Evolutionary conservation across 2,329 filamentous ascomycete genomes (phyloP).

Genomic region (Coniochaeta ligniaria): DNA sequence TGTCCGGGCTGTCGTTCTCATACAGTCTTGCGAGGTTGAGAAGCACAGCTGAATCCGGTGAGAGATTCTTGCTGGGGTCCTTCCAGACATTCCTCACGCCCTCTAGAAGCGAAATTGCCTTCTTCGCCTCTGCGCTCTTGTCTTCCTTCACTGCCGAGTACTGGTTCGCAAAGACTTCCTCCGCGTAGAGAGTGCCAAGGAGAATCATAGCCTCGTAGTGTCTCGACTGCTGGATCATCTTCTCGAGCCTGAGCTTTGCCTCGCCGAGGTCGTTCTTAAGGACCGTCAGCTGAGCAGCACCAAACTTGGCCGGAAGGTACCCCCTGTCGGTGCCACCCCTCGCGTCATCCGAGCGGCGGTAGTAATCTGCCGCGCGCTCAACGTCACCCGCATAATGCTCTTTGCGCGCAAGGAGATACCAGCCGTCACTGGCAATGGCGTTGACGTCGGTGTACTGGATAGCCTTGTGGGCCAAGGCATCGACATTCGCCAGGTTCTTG

Average conservation of each 20-base stretch:
- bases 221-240: constrained; percentile 82
- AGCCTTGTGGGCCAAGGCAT: constrained; percentile 81
- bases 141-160: constrained; percentile 71
- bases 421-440: constrained; percentile 92
- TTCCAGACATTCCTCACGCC: constrained; percentile 84
- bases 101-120: constrained; percentile 80
- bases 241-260: constrained; percentile 88
- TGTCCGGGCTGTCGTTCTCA: constrained; percentile 77
- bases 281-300: constrained; percentile 82
- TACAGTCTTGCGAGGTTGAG: constrained; percentile 90
- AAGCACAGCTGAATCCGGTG: constrained; percentile 78
- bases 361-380: constrained; percentile 74
- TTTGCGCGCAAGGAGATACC: constrained; percentile 89
- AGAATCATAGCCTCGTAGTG: constrained; percentile 85
- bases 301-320: constrained; percentile 91
- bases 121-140: constrained; percentile 76
- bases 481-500: constrained; percentile 73
- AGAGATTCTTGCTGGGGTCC: constrained; percentile 77
- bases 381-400: constrained; percentile 77
- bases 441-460: constrained; percentile 96
- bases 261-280: constrained; percentile 79
- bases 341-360: constrained; percentile 83
- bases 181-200: constrained; percentile 84
- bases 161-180: constrained; percentile 83
- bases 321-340: constrained; percentile 86